These are phyloP conservation scores for Boletus bicolor DNA, from an alignment of 768 basidiomycete species.

Conservation along the genomic window DNA sequence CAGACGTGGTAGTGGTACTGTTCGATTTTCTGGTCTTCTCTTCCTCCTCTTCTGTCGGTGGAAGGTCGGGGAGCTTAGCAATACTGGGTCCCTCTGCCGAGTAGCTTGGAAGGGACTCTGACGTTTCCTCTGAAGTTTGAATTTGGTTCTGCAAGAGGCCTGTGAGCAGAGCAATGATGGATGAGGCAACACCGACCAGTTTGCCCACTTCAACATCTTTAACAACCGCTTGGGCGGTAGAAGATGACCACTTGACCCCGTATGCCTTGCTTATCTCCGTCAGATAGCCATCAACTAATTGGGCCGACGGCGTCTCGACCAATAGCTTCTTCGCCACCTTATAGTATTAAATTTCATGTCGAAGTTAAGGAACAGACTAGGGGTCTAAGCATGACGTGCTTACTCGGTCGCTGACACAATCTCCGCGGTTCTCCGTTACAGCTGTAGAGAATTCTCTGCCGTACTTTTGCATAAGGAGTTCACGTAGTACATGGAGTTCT, in stretches of 20 bases:
- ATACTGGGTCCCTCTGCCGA: constrained; percentile 19
- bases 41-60: constrained; percentile 47
- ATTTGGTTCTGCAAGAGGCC: constrained; percentile 7
- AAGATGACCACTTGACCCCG: constrained; percentile 62
- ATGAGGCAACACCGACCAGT: constrained; percentile 35
- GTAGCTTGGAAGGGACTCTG: constrained; percentile 28
- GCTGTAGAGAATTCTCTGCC: constrained; percentile 84
- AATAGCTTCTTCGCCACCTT: constrained; percentile 77
- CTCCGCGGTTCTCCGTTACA: constrained; percentile 83
- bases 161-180: constrained; percentile 1
- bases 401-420: constrained; percentile 82
- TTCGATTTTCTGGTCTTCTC: constrained; percentile 24
- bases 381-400: constrained; percentile 23
- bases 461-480: constrained; percentile 94
- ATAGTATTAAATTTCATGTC: not conserved
- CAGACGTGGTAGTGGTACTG: not conserved
- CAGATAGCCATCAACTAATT: constrained; percentile 85
- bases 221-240: constrained; percentile 26
- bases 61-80: constrained; percentile 49
- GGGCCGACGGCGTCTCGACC: constrained; percentile 63
- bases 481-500: constrained; percentile 90
- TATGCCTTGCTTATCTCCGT: constrained; percentile 89
- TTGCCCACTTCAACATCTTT: constrained; percentile 31
- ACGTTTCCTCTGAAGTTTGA: not conserved
- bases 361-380: not conserved